Conservation (phyloP, 768 basidiomycete species). For the Mycena haematopus region DNA sequence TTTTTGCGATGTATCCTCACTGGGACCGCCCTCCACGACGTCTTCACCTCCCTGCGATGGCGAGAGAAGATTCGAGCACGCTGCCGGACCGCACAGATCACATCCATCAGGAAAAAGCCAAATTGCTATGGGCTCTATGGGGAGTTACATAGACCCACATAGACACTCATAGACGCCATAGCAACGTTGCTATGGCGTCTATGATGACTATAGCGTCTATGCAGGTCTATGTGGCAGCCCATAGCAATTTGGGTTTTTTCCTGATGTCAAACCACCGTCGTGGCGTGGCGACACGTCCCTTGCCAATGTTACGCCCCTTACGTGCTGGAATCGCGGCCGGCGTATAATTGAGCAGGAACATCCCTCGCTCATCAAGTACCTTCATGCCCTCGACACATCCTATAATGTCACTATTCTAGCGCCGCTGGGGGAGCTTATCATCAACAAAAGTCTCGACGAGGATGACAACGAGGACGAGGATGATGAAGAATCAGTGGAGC, state of each 20-base stretch:
- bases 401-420: background rate
- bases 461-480: background rate
- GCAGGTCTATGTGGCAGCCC: too few relatives aligned
- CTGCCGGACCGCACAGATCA: background rate
- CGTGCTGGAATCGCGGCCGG: background rate
- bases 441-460: background rate
- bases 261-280: background rate
- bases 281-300: background rate
- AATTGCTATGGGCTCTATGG: too few relatives aligned
- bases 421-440: background rate
- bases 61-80: background rate
- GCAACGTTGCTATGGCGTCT: too few relatives aligned
- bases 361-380: background rate
- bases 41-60: constrained; percentile 24
- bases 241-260: too few relatives aligned
- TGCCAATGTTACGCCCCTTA: background rate
- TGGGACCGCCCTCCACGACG: constrained; percentile 45
- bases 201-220: too few relatives aligned
- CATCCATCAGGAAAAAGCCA: too few relatives aligned
- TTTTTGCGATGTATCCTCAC: constrained; percentile 44
- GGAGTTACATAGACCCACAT: too few relatives aligned
- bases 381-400: background rate
- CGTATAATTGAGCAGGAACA: background rate
- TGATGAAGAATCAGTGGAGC: background rate
- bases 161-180: too few relatives aligned